A percentile compares a stretch with the other conserved stretches of the same genome.
These are phyloP conservation scores for Tolypocladium ovalisporum DNA, from an alignment of 2,329 filamentous ascomycete species.

Conservation along the genomic window DNA sequence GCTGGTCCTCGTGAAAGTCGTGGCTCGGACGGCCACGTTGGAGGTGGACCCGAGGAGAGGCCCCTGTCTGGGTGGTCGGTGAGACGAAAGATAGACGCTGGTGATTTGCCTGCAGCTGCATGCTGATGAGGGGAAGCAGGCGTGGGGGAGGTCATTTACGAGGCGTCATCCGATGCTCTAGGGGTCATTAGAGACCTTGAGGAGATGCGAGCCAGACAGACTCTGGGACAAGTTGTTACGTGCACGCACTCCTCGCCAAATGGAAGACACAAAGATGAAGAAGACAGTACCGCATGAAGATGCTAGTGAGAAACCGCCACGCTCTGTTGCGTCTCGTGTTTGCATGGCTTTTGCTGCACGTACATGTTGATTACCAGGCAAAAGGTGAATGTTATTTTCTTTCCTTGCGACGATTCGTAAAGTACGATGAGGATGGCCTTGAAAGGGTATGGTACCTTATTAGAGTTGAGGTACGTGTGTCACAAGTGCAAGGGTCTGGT, in stretches of 20 bases:
- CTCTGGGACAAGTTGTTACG: background rate
- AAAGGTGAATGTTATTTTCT: background rate
- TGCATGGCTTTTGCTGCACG: background rate
- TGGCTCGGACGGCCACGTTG: background rate
- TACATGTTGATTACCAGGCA: background rate
- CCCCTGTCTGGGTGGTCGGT: background rate
- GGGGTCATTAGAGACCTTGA: background rate
- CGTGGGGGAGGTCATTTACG: background rate
- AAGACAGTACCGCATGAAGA: conserved; percentile 8
- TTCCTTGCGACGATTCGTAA: background rate
- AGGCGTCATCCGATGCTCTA: background rate
- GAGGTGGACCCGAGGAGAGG: background rate
- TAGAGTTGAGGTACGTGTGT: too few relatives aligned
- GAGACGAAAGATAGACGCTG: conserved; percentile 1
- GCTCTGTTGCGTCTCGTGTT: background rate
- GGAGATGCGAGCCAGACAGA: background rate
- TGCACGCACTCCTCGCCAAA: background rate
- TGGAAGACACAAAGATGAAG: conserved; percentile 23
- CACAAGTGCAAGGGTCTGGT: background rate
- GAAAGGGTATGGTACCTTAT: too few relatives aligned
- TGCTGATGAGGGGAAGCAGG: background rate
- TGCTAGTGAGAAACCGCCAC: background rate
- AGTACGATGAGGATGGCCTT: background rate
- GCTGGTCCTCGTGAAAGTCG: background rate
- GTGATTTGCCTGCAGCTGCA: background rate